Evolutionary conservation across 2,329 filamentous ascomycete genomes (phyloP), one percentile per base, ranked within the genome.

Genomic region (Lachnellula hyalina): DNA sequence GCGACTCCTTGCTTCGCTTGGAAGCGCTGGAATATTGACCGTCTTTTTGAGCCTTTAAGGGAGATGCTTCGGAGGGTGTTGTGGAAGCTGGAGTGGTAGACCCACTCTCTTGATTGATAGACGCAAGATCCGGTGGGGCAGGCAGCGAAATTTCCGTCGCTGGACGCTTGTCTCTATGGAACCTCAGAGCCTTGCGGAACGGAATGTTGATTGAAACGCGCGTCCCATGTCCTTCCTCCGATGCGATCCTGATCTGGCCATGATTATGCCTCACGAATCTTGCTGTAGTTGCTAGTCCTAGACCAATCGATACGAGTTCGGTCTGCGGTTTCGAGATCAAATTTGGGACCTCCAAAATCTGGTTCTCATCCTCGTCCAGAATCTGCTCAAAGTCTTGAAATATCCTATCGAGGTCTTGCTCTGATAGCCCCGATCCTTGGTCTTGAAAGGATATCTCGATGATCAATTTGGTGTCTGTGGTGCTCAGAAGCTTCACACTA

Each of bases 351-450:
- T 56, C 53, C 2, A 23, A 5, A 17, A 11, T n/a, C 44, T 41
- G 19, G 19, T 42, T 53, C 32, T 58, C 60, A 17, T 64, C 61
- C 40, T 64, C 61, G 32, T 62, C 57, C 11, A 64, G 32, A 7
- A 61, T 51, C 46, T 64, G 57, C 41, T 62, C 61, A 21, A 62
- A 55, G n/a, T 64, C 61, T 51, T 59, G 60, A 41, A 62, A 62
- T 2, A 64, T 53, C 9, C 53, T 47, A 47, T 63, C 61, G 4
- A 63, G 57, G 25, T 60, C 51, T 38, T 52, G 38, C 46, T 65
- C 63, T 1, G 60, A 56, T 12, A 65, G 50, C 2, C 63, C 62
- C 11, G 25, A 45, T 3, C 62, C 62, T 14, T 58, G 42, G 25
- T 65, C 61, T 35, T 58, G 48, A 15, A 64, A 58, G 17, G 50